Evolutionary conservation across 768 basidiomycete species (phyloP).

Genomic region (Psilocybe tampanensis): DNA sequence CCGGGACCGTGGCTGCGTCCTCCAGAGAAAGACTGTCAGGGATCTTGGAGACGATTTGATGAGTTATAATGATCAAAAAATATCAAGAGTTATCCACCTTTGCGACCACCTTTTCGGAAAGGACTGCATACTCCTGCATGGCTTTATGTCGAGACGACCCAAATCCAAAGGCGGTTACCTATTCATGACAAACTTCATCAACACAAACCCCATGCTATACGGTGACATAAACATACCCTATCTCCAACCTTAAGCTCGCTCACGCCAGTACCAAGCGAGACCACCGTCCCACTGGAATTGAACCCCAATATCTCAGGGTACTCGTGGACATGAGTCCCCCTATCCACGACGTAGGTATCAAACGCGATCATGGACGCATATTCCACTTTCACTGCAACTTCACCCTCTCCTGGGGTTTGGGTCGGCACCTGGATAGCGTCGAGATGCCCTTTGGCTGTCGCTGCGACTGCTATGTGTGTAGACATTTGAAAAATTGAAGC

Average conservation of each 20-base stretch:
- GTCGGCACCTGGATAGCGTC: conserved; percentile 40
- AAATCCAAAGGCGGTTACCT: too few species aligned
- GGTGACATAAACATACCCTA: conserved; percentile 30
- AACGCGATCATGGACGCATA: too few species aligned
- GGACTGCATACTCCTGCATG: conserved; percentile 39
- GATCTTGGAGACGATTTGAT: conserved; percentile 29
- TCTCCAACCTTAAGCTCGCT: conserved; percentile 39
- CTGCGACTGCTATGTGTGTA: conserved; percentile 44
- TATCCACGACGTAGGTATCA: too few species aligned
- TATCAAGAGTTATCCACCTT: conserved; percentile 36
- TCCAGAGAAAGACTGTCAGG: conserved; percentile 40
- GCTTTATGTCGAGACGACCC: too few species aligned
- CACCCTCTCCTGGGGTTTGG: conserved; percentile 32
- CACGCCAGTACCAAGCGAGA: conserved; percentile 36
- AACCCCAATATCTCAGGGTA: conserved; percentile 42
- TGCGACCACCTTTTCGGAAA: conserved; percentile 30
- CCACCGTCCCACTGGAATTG: conserved; percentile 40
- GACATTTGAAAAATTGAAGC: too few species aligned
- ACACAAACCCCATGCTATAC: not conserved
- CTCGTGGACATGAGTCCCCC: conserved; percentile 23
- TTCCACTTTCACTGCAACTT: conserved; percentile 43
- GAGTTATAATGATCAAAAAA: not conserved
- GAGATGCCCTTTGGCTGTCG: conserved; percentile 34
- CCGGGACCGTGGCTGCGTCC: too few species aligned
- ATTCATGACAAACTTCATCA: not conserved